These are phyloP conservation scores for Wolfiporia cocos DNA, from an alignment of 1,284 basidiomycete species.

Conservation along the genomic window DNA sequence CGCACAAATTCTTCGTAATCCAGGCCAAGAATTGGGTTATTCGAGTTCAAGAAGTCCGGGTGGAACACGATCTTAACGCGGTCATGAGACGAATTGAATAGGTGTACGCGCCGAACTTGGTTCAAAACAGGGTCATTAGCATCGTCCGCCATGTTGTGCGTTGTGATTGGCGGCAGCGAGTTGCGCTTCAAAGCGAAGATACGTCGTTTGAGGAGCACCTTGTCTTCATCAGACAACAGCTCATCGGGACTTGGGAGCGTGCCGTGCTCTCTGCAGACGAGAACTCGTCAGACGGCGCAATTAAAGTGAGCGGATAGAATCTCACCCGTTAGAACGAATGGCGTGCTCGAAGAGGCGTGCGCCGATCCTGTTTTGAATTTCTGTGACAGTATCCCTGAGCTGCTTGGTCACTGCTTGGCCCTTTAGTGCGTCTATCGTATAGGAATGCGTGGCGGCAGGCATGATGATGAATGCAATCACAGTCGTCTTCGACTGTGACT, in stretches of 20 bases:
- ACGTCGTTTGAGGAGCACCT: slow-evolving; percentile 92
- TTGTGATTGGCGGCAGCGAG: slow-evolving; percentile 88
- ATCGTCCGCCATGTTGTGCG: slow-evolving; percentile 98
- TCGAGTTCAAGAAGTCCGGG: slow-evolving; percentile 96
- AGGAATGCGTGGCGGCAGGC: slow-evolving; percentile 94
- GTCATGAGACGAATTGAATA: slow-evolving; percentile 83
- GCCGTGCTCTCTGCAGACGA: slow-evolving; percentile 56
- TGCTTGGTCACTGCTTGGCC: slow-evolving; percentile 98
- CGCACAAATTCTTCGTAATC: slow-evolving; percentile 99
- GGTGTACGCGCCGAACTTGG: slow-evolving; percentile 88
- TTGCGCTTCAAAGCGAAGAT: slow-evolving; percentile 95
- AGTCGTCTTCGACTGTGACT: slow-evolving; percentile 73
- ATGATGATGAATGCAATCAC: slow-evolving; percentile 99
- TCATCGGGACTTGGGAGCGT: slow-evolving; percentile 69
- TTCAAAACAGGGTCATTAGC: slow-evolving; percentile 88
- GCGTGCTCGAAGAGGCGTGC: slow-evolving; percentile 92
- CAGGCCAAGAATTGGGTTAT: slow-evolving; percentile 94
- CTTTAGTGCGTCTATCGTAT: slow-evolving; percentile 96
- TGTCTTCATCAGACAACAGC: slow-evolving; percentile 88
- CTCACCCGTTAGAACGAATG: slow-evolving; percentile 84
- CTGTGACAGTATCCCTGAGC: slow-evolving; percentile 89
- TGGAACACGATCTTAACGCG: slow-evolving; percentile 98
- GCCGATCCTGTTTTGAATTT: slow-evolving; percentile 92
- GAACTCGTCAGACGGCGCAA: too few species aligned
- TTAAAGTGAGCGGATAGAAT: too few species aligned